These are phyloP conservation scores for Dentipellis fragilis DNA, from an alignment of 768 basidiomycete species.

Conservation along the genomic window DNA sequence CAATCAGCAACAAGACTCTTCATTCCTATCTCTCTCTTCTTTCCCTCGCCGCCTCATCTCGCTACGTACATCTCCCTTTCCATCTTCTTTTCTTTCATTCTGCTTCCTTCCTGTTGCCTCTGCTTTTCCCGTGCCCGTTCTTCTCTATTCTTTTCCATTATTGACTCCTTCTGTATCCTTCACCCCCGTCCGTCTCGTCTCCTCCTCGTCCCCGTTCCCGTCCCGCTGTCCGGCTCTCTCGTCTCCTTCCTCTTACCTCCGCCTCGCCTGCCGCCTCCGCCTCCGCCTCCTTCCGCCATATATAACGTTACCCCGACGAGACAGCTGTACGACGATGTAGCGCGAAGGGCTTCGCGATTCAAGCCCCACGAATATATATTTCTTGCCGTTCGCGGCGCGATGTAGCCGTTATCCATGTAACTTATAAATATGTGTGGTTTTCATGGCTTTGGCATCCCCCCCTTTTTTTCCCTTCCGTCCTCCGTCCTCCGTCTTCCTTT, in stretches of 20 bases:
- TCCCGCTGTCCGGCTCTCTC: not conserved
- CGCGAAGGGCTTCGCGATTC: constrained; percentile 42
- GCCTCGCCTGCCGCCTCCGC: constrained; percentile 13
- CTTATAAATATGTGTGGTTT: too few species aligned
- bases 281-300: constrained; percentile 11
- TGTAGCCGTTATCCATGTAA: not conserved
- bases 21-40: not conserved
- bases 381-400: not conserved
- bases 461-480: too few species aligned
- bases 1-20: too few species aligned
- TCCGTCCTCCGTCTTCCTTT: too few species aligned
- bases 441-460: too few species aligned
- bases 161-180: not conserved
- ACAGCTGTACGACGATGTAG: constrained; percentile 10
- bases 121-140: not conserved
- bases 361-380: constrained; percentile 31
- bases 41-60: not conserved
- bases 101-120: not conserved
- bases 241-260: not conserved
- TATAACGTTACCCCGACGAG: constrained; percentile 10
- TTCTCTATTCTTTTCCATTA: not conserved
- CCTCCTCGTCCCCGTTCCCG: constrained; percentile 11
- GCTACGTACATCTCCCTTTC: not conserved
- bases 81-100: not conserved
- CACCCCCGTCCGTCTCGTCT: not conserved